A percentile compares a stretch with the other conserved stretches of the same genome.
These are phyloP conservation scores for Fusarium stilboides DNA, from an alignment of 2,329 filamentous ascomycete genomes.

Conservation along the genomic window DNA sequence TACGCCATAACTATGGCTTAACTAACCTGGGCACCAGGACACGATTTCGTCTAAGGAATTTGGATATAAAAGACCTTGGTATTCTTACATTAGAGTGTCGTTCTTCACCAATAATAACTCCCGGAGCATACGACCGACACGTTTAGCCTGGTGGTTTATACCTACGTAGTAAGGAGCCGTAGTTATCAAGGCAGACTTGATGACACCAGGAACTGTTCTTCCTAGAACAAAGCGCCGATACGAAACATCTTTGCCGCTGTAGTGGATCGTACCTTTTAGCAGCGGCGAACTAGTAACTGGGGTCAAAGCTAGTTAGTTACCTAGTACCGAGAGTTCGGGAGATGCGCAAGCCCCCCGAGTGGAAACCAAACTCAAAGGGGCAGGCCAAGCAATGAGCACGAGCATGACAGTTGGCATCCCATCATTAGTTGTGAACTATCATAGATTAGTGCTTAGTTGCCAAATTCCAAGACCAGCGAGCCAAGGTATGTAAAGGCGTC, in stretches of 20 bases:
- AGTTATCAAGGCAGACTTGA: background rate
- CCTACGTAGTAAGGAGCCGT: no score
- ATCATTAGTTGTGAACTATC: background rate
- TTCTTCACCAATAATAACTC: background rate
- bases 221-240: background rate
- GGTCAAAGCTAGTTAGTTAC: constrained; percentile 19
- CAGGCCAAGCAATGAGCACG: constrained; percentile 18
- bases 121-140: background rate
- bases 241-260: background rate
- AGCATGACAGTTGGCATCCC: constrained; percentile 23
- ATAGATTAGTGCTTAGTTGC: constrained; percentile 6
- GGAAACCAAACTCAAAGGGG: constrained; percentile 30
- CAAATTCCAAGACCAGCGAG: constrained; percentile 15
- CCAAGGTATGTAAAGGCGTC: background rate
- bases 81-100: no score
- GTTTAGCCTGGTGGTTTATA: background rate
- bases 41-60: no score
- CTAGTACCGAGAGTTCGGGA: constrained; percentile 37
- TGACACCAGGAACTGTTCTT: background rate
- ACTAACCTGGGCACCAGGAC: no score
- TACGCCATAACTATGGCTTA: background rate
- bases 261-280: constrained; percentile 9
- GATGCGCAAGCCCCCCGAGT: constrained; percentile 40
- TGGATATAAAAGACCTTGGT: no score
- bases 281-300: constrained; percentile 27